phyloP scores from a whole-genome alignment of 2,329 filamentous ascomycete genomes.

The Calonectria henricotiae region DNA sequence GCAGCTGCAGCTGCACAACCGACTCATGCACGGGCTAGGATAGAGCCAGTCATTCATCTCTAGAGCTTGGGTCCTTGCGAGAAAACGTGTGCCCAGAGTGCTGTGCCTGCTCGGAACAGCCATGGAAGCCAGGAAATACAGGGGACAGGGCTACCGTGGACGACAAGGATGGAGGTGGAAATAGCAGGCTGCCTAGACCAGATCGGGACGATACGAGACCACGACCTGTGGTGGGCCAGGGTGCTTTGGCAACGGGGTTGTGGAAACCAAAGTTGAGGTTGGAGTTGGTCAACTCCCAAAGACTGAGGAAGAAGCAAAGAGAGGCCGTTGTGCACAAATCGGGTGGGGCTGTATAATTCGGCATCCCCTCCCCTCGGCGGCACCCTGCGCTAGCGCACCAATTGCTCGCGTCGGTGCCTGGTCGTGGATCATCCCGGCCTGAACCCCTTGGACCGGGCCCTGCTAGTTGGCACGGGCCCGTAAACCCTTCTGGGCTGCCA shows the following conservation, averaged over 20 bases:
- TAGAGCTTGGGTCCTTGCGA: slow-evolving; percentile 4
- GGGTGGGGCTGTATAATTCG: slow-evolving; percentile 8
- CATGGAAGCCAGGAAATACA: slow-evolving; percentile 35
- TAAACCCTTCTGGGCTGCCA: slow-evolving; percentile 7
- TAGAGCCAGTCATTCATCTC: slow-evolving; percentile 32
- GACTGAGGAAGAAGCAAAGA: background rate
- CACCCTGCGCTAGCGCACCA: slow-evolving; percentile 9
- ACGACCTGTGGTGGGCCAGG: slow-evolving; percentile 3
- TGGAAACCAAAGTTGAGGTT: slow-evolving; percentile 4
- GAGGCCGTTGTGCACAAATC: background rate
- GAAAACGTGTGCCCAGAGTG: slow-evolving; percentile 21
- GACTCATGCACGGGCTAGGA: slow-evolving; percentile 10
- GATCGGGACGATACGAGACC: slow-evolving; percentile 31
- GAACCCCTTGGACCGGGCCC: slow-evolving; percentile 27
- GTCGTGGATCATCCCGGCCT: slow-evolving; percentile 11
- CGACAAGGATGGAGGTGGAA: background rate
- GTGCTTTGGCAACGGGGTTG: background rate
- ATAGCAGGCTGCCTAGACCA: slow-evolving; percentile 10
- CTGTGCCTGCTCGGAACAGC: slow-evolving; percentile 12
- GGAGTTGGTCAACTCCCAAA: slow-evolving; percentile 11
- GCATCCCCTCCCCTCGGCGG: background rate
- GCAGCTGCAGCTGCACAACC: slow-evolving; percentile 20
- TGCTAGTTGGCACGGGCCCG: background rate
- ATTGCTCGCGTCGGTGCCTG: slow-evolving; percentile 30
- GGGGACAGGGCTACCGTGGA: background rate